Conservation (phyloP, 345 rosid species). For the Turritis glabra region DNA sequence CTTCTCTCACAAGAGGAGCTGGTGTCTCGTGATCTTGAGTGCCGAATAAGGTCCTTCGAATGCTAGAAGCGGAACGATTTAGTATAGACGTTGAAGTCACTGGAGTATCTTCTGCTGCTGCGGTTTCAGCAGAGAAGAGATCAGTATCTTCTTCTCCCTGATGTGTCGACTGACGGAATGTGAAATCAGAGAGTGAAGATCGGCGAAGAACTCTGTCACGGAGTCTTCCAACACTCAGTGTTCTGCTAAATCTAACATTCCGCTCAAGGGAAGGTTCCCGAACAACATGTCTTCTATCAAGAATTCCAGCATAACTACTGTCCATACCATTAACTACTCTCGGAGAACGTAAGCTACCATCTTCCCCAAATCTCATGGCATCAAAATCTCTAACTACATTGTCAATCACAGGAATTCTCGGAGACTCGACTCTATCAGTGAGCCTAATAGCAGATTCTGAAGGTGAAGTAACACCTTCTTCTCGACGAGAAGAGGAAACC, state of each 20-base stretch:
- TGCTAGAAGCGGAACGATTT: constrained; percentile 49
- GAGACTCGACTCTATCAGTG: constrained; percentile 44
- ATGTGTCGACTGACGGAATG: constrained; percentile 56
- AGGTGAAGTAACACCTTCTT: constrained; percentile 38
- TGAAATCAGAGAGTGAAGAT: constrained; percentile 61
- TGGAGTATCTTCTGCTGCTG: constrained; percentile 45
- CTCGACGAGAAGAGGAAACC: constrained; percentile 44
- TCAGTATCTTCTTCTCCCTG: constrained; percentile 52
- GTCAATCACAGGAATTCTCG: constrained; percentile 34
- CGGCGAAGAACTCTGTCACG: constrained; percentile 94
- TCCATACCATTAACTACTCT: constrained; percentile 46
- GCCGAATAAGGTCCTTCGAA: constrained; percentile 52
- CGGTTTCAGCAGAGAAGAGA: constrained; percentile 43
- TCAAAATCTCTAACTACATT: constrained; percentile 40
- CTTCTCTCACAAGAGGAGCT: constrained; percentile 67
- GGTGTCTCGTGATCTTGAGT: constrained; percentile 62
- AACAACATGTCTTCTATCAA: constrained; percentile 58
- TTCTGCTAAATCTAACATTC: constrained; percentile 86
- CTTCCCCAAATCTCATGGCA: constrained; percentile 39
- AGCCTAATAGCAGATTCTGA: constrained; percentile 41
- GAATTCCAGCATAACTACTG: constrained; percentile 43
- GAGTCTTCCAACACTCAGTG: constrained; percentile 96
- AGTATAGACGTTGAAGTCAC: constrained; percentile 42
- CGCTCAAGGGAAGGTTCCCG: constrained; percentile 65
- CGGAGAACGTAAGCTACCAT: constrained; percentile 43